Evolutionary conservation across 2,329 filamentous ascomycete genomes (phyloP).

Genomic region (Fusarium sp.): DNA sequence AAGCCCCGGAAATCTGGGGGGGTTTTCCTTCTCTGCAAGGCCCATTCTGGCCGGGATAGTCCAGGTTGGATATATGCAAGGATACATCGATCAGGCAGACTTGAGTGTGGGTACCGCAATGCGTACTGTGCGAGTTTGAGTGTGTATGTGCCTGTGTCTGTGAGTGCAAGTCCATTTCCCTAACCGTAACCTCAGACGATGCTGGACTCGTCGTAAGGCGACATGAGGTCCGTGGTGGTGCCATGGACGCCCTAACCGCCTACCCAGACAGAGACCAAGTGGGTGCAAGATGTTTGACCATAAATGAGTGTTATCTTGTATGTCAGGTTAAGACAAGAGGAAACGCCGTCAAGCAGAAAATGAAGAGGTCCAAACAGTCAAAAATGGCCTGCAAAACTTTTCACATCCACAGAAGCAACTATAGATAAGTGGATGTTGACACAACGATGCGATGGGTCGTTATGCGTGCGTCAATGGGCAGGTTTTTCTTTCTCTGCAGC

Average conservation of each 20-base stretch:
- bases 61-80: conserved; percentile 19
- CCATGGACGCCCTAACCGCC: conserved; percentile 34
- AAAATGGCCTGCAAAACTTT: conserved; percentile 27
- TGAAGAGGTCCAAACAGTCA: neutral
- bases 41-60: conserved; percentile 31
- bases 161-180: conserved; percentile 20
- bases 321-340: conserved; percentile 12
- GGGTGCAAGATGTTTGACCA: conserved; percentile 27
- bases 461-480: conserved; percentile 25
- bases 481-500: conserved; percentile 12
- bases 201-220: conserved; percentile 37
- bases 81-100: conserved; percentile 42
- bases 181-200: conserved; percentile 42
- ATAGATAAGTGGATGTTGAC: conserved; percentile 29
- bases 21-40: conserved; percentile 31
- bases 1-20: conserved; percentile 46
- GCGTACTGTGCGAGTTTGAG: conserved; percentile 29
- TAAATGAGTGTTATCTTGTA: conserved; percentile 24
- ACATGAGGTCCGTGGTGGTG: conserved; percentile 41
- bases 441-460: conserved; percentile 21
- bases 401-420: conserved; percentile 40
- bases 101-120: conserved; percentile 29
- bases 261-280: conserved; percentile 23
- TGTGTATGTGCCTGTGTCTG: conserved; percentile 9
- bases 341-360: neutral